Evolutionary conservation across 169 alveolate species (phyloP), one percentile per base, ranked within the genome.

Genomic region (Cryptosporidium xiaoi): DNA sequence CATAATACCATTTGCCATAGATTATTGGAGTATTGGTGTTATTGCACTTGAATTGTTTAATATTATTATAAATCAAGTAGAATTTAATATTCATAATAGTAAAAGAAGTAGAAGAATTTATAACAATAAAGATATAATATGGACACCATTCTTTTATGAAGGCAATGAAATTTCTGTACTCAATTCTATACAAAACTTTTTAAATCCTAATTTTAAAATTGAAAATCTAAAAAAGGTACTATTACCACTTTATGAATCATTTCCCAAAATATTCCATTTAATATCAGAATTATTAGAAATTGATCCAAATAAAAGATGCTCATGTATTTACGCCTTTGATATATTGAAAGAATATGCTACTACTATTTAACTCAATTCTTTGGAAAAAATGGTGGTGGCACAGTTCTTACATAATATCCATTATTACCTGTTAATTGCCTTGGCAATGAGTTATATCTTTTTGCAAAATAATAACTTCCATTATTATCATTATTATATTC

Each of bases 331-430:
- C 18, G 87, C 87, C 2, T 46, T 60, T 53, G 33, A 53, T 5
- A 20, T 53, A 20, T 53, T 53, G 12, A 53, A 53, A 13, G 64
- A 65, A 20, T 67, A 24, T n/a, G 51, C n/a, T 20, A 12, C n/a
- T 20, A 12, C 33, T 27, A 29, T 69, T 55, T 20, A 69, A 36
- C 65, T 69, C 56, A 69, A 36, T 31, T 69, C 56, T 64, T 69
- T 69, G 83, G 83, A 34, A 69, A 69, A 69, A 69, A 69, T 51
- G 83, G 83, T 53, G 83, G 83, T 56, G 83, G 83, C 27, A 69
- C 20, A n/a, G 83, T 69, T 56, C 55, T 69, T 53, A 69, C 44
- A 6, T n/a, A 31, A 62, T 62, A 62, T 16, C 20, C 20, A 48
- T 33, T 33, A 62, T 18, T 62, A 67, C 44, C 44, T 6, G 13